Conservation (phyloP, 129 eudicot species). For the sunflower (Helianthus annuus) region DNA sequence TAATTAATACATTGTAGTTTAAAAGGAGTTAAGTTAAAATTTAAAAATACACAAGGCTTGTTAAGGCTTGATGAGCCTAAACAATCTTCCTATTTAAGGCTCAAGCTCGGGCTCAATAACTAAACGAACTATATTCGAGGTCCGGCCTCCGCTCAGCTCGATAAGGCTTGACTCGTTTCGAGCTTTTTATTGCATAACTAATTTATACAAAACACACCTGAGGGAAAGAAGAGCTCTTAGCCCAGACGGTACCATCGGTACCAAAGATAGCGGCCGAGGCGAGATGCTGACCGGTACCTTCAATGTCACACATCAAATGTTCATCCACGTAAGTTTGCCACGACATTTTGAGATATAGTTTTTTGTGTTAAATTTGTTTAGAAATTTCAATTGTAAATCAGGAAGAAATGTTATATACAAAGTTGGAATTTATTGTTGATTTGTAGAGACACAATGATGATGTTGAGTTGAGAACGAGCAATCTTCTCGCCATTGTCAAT, state of each 20-base stretch:
- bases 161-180: no score
- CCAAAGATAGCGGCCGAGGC: conserved; percentile 73
- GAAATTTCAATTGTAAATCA: conserved; percentile 11
- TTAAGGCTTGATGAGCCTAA: no score
- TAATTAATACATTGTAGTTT: no score
- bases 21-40: no score
- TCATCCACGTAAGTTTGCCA: conserved; percentile 92
- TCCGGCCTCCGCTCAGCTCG: no score
- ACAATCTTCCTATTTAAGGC: no score
- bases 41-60: no score
- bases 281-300: conserved; percentile 65
- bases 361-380: background rate
- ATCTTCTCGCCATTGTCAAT: conserved; percentile 20
- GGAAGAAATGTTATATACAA: conserved; percentile 23
- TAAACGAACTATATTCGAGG: no score
- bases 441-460: conserved; percentile 15
- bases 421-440: conserved; percentile 20
- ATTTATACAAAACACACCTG: conserved; percentile 29
- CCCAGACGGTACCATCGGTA: conserved; percentile 74
- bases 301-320: conserved; percentile 82
- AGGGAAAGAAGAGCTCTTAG: conserved; percentile 64
- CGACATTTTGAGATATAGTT: conserved; percentile 53
- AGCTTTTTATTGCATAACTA: no score
- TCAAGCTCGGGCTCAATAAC: no score
- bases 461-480: no score